Percentiles rank a stretch among this genome's conserved stretches.
These are phyloP conservation scores for Penicillium flavigenum DNA, from an alignment of 495 filamentous ascomycete species.

Conservation along the genomic window DNA sequence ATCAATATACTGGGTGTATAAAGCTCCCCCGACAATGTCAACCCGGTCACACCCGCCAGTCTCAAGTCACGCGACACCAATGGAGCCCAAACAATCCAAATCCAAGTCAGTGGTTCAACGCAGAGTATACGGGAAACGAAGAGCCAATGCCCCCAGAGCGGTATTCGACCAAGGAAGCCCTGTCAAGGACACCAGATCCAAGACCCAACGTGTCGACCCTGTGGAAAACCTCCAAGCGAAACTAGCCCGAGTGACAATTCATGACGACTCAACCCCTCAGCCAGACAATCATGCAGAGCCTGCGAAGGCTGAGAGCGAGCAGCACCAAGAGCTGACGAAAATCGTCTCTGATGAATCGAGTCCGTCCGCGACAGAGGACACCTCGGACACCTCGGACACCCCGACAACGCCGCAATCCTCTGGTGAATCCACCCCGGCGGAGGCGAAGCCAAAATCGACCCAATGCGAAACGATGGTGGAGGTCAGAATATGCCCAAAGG, in stretches of 20 bases:
- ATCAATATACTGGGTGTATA: neutral
- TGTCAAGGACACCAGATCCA: slow-evolving; percentile 13
- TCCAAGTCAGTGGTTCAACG: slow-evolving; percentile 29
- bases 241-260: slow-evolving; percentile 37
- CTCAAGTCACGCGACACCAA: slow-evolving; percentile 24
- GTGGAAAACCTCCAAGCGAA: slow-evolving; percentile 35
- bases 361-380: neutral
- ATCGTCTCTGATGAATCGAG: neutral
- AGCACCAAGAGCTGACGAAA: neutral
- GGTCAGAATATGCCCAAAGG: slow-evolving; percentile 27
- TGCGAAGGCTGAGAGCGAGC: neutral
- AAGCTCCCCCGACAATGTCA: slow-evolving; percentile 5
- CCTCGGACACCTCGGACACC: neutral
- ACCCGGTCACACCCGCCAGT: slow-evolving; percentile 12
- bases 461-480: slow-evolving; percentile 35
- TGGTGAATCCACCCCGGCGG: neutral
- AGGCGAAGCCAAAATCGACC: neutral
- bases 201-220: slow-evolving; percentile 16
- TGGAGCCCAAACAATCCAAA: slow-evolving; percentile 20
- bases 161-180: slow-evolving; percentile 45
- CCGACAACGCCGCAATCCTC: slow-evolving; percentile 10
- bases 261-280: slow-evolving; percentile 15
- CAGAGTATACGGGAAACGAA: slow-evolving; percentile 47
- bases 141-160: slow-evolving; percentile 40
- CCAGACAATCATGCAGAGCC: neutral